A percentile compares a stretch with the other conserved stretches of the same genome.
These are phyloP conservation scores for Colletotrichum orchidophilum DNA, from an alignment of 2,329 filamentous ascomycete species.

Conservation along the genomic window DNA sequence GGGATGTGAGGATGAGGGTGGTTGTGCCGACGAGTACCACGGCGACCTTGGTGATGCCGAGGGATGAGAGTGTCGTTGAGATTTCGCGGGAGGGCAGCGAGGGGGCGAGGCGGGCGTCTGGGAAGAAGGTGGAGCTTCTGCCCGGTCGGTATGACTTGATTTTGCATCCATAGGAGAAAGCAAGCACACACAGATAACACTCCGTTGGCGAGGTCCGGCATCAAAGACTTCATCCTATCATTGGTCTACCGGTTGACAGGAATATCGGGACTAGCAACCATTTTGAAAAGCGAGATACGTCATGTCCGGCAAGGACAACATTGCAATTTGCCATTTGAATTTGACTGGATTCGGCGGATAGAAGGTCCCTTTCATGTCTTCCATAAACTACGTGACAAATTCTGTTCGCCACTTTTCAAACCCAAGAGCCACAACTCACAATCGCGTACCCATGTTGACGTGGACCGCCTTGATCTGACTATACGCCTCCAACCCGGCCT, in stretches of 20 bases:
- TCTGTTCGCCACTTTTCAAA: not conserved
- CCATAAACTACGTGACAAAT: not conserved
- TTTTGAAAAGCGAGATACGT: too few relatives aligned
- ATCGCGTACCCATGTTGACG: conserved; percentile 47
- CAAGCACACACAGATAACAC: not conserved
- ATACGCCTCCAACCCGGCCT: conserved; percentile 55
- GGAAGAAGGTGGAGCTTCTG: conserved; percentile 31
- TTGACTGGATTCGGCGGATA: too few relatives aligned
- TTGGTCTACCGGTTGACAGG: too few relatives aligned
- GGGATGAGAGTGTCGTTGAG: conserved; percentile 31
- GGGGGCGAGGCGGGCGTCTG: not conserved
- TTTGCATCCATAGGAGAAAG: not conserved
- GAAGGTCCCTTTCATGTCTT: too few relatives aligned
- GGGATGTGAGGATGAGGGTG: conserved; percentile 31
- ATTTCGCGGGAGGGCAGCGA: conserved; percentile 22
- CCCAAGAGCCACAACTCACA: not conserved
- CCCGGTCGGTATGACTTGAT: conserved; percentile 36
- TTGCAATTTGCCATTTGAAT: too few relatives aligned
- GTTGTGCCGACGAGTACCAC: conserved; percentile 36
- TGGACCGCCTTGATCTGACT: conserved; percentile 56
- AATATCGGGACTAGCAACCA: too few relatives aligned
- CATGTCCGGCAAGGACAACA: too few relatives aligned
- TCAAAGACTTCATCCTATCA: too few relatives aligned
- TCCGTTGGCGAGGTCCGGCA: too few relatives aligned
- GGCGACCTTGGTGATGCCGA: conserved; percentile 36